phyloP scores from a whole-genome alignment of 1,284 basidiomycete species.

The Agroathelia rolfsii region DNA sequence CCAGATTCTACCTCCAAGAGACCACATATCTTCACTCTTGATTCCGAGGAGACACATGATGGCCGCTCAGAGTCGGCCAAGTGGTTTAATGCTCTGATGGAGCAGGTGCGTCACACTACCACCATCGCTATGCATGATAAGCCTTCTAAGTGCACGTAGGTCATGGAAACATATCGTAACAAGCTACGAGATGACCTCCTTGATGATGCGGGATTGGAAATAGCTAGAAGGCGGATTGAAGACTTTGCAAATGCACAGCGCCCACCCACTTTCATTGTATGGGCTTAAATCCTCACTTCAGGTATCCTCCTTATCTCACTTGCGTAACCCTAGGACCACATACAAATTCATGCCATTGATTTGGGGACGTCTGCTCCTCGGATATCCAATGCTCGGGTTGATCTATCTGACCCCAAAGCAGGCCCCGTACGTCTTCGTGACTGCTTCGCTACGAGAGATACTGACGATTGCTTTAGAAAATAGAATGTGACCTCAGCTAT shows the following conservation, averaged over 20 bases:
- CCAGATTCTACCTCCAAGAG: conserved; percentile 28
- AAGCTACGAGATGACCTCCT: conserved; percentile 53
- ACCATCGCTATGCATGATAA: conserved; percentile 1
- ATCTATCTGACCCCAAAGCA: conserved; percentile 16
- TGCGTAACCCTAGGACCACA: conserved; percentile 46
- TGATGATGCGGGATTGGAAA: conserved; percentile 61
- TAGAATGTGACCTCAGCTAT: conserved; percentile 60
- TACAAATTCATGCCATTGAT: conserved; percentile 66
- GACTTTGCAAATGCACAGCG: conserved; percentile 61
- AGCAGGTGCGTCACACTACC: conserved; percentile 38
- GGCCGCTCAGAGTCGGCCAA: conserved; percentile 48
- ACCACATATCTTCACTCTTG: conserved; percentile 21
- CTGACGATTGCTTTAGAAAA: conserved; percentile 28
- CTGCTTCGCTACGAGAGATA: conserved; percentile 2
- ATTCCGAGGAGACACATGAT: conserved; percentile 15
- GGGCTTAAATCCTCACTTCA: conserved; percentile 15
- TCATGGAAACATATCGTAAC: conserved; percentile 60
- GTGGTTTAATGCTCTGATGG: conserved; percentile 66
- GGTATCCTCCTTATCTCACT: conserved; percentile 4
- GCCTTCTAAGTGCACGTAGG: conserved; percentile 26
- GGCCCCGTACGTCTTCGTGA: conserved; percentile 9
- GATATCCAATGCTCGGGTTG: conserved; percentile 46
- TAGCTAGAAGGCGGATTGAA: conserved; percentile 60
- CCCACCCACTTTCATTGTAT: conserved; percentile 56
- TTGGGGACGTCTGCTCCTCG: conserved; percentile 62